These are phyloP conservation scores for Sclerotinia subarctica DNA, from an alignment of 2,329 filamentous ascomycete genomes.

Conservation along the genomic window DNA sequence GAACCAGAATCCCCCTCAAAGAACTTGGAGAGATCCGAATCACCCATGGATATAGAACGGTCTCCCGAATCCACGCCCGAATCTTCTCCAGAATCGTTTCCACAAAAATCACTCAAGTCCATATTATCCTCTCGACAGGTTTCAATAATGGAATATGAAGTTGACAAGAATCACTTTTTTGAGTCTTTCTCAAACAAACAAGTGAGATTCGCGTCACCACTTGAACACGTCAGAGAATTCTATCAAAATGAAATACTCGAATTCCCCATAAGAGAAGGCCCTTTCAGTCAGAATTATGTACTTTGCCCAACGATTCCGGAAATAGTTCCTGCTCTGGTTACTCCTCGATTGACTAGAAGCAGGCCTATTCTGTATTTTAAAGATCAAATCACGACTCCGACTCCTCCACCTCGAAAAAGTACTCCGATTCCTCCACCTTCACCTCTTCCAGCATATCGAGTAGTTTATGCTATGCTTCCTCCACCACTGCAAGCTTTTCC, in stretches of 20 bases:
- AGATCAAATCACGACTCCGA: accelerated
- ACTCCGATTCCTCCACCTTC: too few species aligned
- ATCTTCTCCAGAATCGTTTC: neutral
- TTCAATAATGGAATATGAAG: neutral
- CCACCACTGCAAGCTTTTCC: neutral
- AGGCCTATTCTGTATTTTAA: too few species aligned
- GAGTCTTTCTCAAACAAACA: neutral
- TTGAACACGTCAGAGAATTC: neutral
- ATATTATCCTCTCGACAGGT: neutral
- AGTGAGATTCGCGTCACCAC: neutral
- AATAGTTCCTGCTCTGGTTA: neutral
- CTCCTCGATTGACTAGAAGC: neutral
- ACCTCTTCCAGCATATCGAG: too few species aligned
- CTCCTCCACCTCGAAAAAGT: neutral
- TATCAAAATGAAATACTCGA: neutral
- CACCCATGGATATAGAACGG: neutral
- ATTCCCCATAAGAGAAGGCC: neutral
- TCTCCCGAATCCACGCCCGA: neutral
- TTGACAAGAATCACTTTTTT: neutral
- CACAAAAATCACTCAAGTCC: neutral
- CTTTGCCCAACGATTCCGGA: neutral
- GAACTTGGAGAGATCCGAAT: neutral
- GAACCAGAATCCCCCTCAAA: neutral
- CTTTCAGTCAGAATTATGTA: neutral
- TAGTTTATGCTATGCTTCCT: neutral